A percentile compares a stretch with the other conserved stretches of the same genome.
Evolutionary conservation across 345 rosid species (phyloP).

Genomic region (Kernera saxatilis): DNA sequence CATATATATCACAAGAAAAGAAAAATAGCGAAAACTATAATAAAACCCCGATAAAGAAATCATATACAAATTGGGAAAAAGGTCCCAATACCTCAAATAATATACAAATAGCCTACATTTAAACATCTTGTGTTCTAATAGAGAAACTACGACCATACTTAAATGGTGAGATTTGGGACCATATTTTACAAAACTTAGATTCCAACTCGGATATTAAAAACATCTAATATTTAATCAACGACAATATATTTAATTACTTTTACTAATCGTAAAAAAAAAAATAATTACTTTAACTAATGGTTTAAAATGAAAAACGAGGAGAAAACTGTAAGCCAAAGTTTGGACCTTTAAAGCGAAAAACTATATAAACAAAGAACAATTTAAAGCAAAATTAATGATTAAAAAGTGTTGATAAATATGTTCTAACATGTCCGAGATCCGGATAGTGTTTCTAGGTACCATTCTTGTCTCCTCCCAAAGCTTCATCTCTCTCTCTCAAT

Average conservation of each 20-base stretch:
- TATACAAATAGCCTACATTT: conserved; percentile 6
- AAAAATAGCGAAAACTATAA: not conserved
- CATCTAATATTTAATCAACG: not conserved
- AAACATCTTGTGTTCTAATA: not conserved
- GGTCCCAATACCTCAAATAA: not conserved
- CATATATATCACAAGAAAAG: not conserved
- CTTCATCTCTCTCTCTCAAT: conserved; percentile 25
- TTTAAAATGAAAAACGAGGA: not conserved
- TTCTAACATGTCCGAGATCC: conserved; percentile 39
- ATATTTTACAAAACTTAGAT: not conserved
- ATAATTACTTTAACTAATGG: not conserved
- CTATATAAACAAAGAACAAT: not conserved
- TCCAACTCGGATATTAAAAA: not conserved
- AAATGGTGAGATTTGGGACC: conserved; percentile 4
- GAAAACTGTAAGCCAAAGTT: not conserved
- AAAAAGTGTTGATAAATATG: conserved; percentile 34
- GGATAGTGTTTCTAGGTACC: conserved; percentile 33
- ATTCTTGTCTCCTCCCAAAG: conserved; percentile 34
- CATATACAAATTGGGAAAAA: not conserved
- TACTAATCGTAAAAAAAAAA: too few species aligned
- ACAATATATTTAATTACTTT: not conserved
- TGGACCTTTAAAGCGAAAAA: not conserved
- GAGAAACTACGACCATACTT: conserved; percentile 4
- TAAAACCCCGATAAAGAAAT: not conserved
- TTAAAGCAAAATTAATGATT: conserved; percentile 8